Base-by-base conservation (phyloP, 2,329 filamentous ascomycete genomes). In the Cladosporium sp. region DNA sequence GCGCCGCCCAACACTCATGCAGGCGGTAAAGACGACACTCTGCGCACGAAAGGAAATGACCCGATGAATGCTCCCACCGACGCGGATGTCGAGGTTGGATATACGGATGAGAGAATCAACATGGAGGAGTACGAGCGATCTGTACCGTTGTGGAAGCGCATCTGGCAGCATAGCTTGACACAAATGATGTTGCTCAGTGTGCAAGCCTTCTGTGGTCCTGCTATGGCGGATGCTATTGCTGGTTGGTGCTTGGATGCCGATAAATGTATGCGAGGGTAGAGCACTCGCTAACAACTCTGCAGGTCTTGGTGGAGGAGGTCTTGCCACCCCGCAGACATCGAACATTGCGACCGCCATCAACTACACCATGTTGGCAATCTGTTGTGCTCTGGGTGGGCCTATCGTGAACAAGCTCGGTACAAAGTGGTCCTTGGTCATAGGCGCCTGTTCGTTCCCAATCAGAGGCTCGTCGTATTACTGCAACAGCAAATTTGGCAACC, bases 141-240 rank as follows among this genome's bases (percentile, higher is more conserved):
- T 0, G 73, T 74, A 0, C 81, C 81, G 1, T 66, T 73, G 5
- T 83, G 81, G 81, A 81, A 80, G 67, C 76, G 79, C 3, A 68
- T 82, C 5, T 80, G 79, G 73, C 79, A 80, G 67, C 79, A 83
- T 68, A 82, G 80, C 68, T 75, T 83, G 68, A 83, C 80, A 5
- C 80, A 83, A 71, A 83, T 83, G 81, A 71, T 83, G 69, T 73
- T 82, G 5, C 70, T 83, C 12, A 82, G 80, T 49, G 71, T 82
- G 11, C 81, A 83, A 68, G 79, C 80, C 0, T 60, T 60, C 21
- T 60, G 57, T 35, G 69, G 69, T 8, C 69, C 69, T 52, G 69
- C 70, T 12, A 71, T 72, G 70, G 31, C 46, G n/a, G 70, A 72
- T 31, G 70, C 70, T 8, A 72, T 72, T 33, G 57, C 57, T 82